Base-by-base conservation (phyloP, 306 rosid genomes). In the Macrotyloma uniflorum region DNA sequence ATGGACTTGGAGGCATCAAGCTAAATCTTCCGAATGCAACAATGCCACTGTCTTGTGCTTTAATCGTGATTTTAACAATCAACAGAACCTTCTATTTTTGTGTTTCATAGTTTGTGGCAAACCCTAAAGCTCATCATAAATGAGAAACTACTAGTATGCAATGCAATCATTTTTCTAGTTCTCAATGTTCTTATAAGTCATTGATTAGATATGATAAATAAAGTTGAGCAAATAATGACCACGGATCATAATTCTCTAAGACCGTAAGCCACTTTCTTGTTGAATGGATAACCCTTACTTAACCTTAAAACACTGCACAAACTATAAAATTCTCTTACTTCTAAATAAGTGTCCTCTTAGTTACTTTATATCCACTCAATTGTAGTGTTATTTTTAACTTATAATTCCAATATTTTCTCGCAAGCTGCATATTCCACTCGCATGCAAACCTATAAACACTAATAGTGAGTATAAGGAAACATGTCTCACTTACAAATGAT, bases 401-500 rank as follows among this genome's bases (percentile, higher is more conserved):
- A 63, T 2, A 36, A 30, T 45, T 46, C 12, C 74, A 64, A 77
- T 72, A 72, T 46, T 66, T 67, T 16, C 7, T 46, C 42, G 57
- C 32, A 36, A 16, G 22, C 74, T 59, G 59, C 26, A 58, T 55
- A 45, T 64, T 61, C 70, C 40, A 43, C 42, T 76, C 1, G 2
- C 51, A 53, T n/a, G 43, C 4, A 1, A 45, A 51, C 16, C 28
- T 32, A 28, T 24, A 62, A 51, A 45, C 75, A 64, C 65, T 64
- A 43, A 67, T 53, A 72, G 53, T 74, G 64, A 62, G 43, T 67
- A 42, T n/a, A 28, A 13, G 70, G 74, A 67, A 55, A 67, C 68
- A 53, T 77, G 75, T 67, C 81, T 77, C 47, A 6, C 68, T 12
- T 28, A 42, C 68, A 54, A 66, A 40, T 77, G 63, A 67, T 77